Percentiles rank a stretch among this genome's conserved stretches.
phyloP scores from a whole-genome alignment of 768 basidiomycete genomes.

The Imleria badia region DNA sequence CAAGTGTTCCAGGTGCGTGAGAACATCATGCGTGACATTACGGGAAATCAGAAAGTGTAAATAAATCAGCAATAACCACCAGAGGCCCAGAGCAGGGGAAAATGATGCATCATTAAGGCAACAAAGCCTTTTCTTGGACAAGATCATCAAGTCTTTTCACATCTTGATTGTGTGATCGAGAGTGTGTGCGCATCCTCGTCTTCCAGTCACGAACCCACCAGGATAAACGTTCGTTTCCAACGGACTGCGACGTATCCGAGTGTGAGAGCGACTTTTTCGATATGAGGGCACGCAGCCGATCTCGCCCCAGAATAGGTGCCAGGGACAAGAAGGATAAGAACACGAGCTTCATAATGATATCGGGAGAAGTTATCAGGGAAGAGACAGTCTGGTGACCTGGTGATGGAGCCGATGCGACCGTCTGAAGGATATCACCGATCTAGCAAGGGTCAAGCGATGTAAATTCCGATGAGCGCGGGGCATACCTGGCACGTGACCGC shows the following conservation, averaged over 20 bases:
- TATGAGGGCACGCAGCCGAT: slow-evolving; percentile 60
- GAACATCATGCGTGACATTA: slow-evolving; percentile 25
- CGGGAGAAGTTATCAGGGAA: slow-evolving; percentile 79
- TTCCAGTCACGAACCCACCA: slow-evolving; percentile 72
- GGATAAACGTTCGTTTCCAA: slow-evolving; percentile 37
- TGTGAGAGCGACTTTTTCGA: slow-evolving; percentile 28
- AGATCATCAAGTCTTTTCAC: slow-evolving; percentile 49
- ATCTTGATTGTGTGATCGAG: slow-evolving; percentile 49
- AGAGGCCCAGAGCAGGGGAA: slow-evolving; percentile 12
- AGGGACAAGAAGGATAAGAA: slow-evolving; percentile 82
- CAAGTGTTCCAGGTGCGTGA: slow-evolving; percentile 17
- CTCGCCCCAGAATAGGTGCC: slow-evolving; percentile 80
- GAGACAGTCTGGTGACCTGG: slow-evolving; percentile 78
- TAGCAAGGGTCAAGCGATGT: slow-evolving; percentile 33
- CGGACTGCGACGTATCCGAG: slow-evolving; percentile 19
- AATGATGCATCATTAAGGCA: slow-evolving; percentile 24
- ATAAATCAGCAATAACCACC: slow-evolving; percentile 19
- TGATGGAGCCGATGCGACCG: slow-evolving; percentile 70
- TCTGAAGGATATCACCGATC: slow-evolving; percentile 87
- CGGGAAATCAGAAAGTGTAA: slow-evolving; percentile 16
- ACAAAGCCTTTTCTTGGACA: slow-evolving; percentile 52
- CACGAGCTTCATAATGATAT: slow-evolving; percentile 79
- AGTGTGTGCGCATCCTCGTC: slow-evolving; percentile 53
- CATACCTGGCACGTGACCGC: slow-evolving; percentile 85
- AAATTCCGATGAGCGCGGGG: slow-evolving; percentile 12